phyloP scores from a whole-genome alignment of 2,329 filamentous ascomycete species.

The Cytospora mali region DNA sequence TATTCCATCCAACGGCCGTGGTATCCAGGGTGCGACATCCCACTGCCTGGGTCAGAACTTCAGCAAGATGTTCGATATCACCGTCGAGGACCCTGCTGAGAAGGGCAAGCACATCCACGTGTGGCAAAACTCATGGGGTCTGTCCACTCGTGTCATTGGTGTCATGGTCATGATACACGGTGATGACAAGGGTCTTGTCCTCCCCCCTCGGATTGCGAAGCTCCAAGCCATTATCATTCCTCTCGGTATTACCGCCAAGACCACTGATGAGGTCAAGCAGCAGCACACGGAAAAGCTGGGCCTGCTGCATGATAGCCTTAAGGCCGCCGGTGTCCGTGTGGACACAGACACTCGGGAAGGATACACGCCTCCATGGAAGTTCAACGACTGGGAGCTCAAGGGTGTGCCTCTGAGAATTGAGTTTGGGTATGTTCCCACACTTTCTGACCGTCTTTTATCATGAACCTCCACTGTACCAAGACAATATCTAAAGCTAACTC shows the following conservation, averaged over 20 bases:
- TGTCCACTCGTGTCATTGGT: conserved; percentile 95
- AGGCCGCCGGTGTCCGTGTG: conserved; percentile 73
- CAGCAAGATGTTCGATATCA: conserved; percentile 99
- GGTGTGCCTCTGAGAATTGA: conserved; percentile 93
- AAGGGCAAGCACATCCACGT: conserved; percentile 81
- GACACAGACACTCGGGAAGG: conserved; percentile 85
- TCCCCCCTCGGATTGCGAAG: conserved; percentile 88
- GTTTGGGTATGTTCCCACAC: conserved; percentile 89
- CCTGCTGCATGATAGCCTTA: conserved; percentile 68
- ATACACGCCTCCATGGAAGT: conserved; percentile 96
- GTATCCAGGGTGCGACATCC: conserved; percentile 94
- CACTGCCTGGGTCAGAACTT: conserved; percentile 98
- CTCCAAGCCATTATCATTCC: conserved; percentile 86
- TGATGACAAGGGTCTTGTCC: conserved; percentile 91
- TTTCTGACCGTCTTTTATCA: not conserved
- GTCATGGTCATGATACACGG: conserved; percentile 99
- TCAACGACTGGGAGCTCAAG: conserved; percentile 98
- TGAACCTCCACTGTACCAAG: not conserved
- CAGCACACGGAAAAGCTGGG: conserved; percentile 77
- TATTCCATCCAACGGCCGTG: conserved; percentile 91
- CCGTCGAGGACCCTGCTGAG: conserved; percentile 86
- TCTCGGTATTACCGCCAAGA: conserved; percentile 90
- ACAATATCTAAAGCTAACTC: not conserved
- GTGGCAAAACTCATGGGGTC: conserved; percentile 98
- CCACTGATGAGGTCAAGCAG: conserved; percentile 74